Base-by-base conservation (phyloP, 176 grass and related monocot species). In the Thinopyrum elongatum region DNA sequence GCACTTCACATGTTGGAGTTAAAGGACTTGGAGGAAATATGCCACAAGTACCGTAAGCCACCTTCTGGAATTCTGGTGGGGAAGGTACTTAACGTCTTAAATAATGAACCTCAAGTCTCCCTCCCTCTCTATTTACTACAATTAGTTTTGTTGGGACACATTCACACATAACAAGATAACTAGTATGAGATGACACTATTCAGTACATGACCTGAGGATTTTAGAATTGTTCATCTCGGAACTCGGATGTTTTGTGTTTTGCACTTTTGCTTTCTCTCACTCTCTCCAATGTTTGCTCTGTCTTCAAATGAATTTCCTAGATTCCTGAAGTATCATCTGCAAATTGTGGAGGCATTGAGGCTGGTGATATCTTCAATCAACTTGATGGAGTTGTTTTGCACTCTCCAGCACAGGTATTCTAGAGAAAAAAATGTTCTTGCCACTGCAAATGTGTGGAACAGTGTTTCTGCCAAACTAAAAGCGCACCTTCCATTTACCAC, bases 341-440 rank as follows among this genome's bases (percentile, higher is more conserved):
- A 53, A 70, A 82, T 82, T 82, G 29, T 82, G 80, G 22, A 34
- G 65, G 65, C 44, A 11, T 82, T 12, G 30, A 82, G 65, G 80
- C 35, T 82, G 80, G 65, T 70, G 65, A 82, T 82, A 70, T 82
- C 21, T 33, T 82, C 8, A 25, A 4, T 55, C 9, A 33, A 4
- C 11, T 82, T 82, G 65, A 82, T 82, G 80, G 44, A 1, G 29
- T 65, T 35, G 21, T 8, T 17, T 67, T 82, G 21, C 13, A 82
- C 46, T 82, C 80, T 7, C 12, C 66, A n/a, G 46, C 28, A 34
- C 44, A 82, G 80, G 80, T 82, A 65, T 58, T 27, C 8, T 70
- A 17, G 10, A 69, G 35, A 22, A 71, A 25, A 67, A 41, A 11
- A 71, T 70, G 33, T 3, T 71, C 21, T 4, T 41, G 68, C 8